Conservation (phyloP, 2,329 filamentous ascomycete genomes). For the Tolypocladium nubicola region DNA sequence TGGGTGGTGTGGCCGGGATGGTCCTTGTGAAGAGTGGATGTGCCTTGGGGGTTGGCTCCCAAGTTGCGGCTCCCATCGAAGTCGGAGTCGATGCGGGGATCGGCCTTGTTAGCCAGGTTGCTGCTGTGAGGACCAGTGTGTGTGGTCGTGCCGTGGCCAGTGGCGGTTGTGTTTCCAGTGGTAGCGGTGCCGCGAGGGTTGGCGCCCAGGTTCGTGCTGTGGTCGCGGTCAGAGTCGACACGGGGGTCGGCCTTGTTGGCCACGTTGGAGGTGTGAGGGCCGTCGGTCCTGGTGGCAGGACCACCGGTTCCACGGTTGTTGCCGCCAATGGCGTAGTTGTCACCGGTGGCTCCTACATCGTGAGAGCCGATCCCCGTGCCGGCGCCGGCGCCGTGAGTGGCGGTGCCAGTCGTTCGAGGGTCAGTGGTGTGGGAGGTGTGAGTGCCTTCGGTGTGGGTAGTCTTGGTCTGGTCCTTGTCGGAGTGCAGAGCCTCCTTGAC, state of each 20-base stretch:
- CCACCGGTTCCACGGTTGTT: constrained; percentile 6
- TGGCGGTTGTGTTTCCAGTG: constrained; percentile 19
- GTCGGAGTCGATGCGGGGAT: constrained; percentile 44
- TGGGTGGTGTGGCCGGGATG: constrained; percentile 15
- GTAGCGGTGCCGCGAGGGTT: constrained; percentile 19
- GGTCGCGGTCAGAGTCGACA: constrained; percentile 40
- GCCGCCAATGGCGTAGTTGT: constrained; percentile 23
- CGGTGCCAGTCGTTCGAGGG: constrained; percentile 36
- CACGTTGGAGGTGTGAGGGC: constrained; percentile 34
- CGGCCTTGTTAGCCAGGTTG: constrained; percentile 36
- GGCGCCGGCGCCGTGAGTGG: constrained; percentile 21
- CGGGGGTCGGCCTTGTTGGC: constrained; percentile 42
- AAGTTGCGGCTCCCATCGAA: constrained; percentile 25
- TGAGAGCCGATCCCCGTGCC: constrained; percentile 10
- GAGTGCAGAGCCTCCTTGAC: constrained; percentile 44
- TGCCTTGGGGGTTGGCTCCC: constrained; percentile 15
- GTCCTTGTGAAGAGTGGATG: constrained; percentile 3
- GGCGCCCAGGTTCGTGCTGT: constrained; percentile 18
- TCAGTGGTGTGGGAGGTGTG: constrained; percentile 32
- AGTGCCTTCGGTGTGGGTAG: constrained; percentile 5
- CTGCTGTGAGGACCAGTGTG: constrained; percentile 32
- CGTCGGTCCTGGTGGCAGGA: constrained; percentile 18
- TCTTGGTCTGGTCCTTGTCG: constrained; percentile 23
- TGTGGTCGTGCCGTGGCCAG: constrained; percentile 6
- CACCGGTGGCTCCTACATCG: constrained; percentile 27